phyloP scores from a whole-genome alignment of 208 protist genomes.

The Entamoeba moshkovskii region DNA sequence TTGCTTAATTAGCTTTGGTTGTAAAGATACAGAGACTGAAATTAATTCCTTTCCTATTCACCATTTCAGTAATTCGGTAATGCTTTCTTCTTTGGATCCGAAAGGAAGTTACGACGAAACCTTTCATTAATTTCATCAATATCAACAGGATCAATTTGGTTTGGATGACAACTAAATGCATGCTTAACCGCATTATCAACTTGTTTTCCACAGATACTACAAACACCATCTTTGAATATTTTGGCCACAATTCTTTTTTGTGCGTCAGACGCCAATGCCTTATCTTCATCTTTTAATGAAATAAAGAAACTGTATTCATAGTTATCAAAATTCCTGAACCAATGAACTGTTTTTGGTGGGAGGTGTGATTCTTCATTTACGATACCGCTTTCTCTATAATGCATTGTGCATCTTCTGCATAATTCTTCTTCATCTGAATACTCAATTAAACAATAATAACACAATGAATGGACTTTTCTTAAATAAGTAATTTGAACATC shows the following conservation, averaged over 20 bases:
- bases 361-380: background rate
- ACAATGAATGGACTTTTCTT: background rate
- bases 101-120: background rate
- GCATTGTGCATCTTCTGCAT: background rate
- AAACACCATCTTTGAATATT: background rate
- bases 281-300: background rate
- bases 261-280: background rate
- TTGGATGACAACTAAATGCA: background rate
- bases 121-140: background rate
- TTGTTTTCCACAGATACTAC: background rate
- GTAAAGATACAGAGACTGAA: too few species aligned
- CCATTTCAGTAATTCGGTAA: background rate
- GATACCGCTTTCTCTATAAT: background rate
- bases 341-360: background rate
- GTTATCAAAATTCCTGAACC: background rate
- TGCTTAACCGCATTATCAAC: background rate
- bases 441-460: background rate
- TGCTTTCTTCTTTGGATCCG: background rate
- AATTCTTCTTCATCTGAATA: background rate
- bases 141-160: background rate
- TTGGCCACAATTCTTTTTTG: background rate
- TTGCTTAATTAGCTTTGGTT: too few species aligned
- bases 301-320: background rate
- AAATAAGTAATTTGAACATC: background rate
- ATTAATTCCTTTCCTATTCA: too few species aligned